Evolutionary conservation across 345 rosid genomes (phyloP), one percentile per base, ranked within the genome.

Genomic region (Syzygium jambos): DNA sequence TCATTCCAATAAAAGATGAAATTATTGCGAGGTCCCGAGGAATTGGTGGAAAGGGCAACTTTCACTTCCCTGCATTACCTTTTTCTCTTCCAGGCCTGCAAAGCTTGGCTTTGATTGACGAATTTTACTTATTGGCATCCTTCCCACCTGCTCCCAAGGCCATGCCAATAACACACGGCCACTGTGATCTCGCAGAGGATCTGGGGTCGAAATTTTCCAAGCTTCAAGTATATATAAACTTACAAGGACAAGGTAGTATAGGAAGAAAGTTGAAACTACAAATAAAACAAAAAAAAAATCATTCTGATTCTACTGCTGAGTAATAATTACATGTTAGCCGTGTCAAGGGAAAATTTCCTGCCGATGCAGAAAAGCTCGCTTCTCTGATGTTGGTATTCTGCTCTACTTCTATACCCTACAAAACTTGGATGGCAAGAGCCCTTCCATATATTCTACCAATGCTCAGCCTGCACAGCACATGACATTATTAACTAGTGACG

Each of bases 251-350:
- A 19, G 49, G 80, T 38, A 73, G 49, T 0, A 38, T 73, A 38
- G 43, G 82, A 73, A 19, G 2, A 38, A 73, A 73, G 82, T 38
- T 19, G 82, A 43, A 22, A 55, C 9, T 55, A 21, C 22, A 55
- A 22, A 8, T 55, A 3, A 5, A 19, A 34, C 29, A n/a, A 34
- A 55, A 85, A 13, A 85, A 12, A 41, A 21, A 3, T 82, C 46
- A 52, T 51, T 49, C 59, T 25, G 63, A 77, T 77, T 52, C 84
- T 51, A 57, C 65, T 12, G 68, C 34, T 43, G 63, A 30, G 19
- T 90, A 84, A 91, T 91, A 92, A 92, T 92, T 92, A 92, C 94
- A 93, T 68, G 88, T 89, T 92, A 90, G 93, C 86, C 88, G 86
- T 85, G 92, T 65, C 84, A 87, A 34, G 85, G 87, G 27, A 73